phyloP scores from a whole-genome alignment of 2,329 filamentous ascomycete genomes.

The Venturia effusa region DNA sequence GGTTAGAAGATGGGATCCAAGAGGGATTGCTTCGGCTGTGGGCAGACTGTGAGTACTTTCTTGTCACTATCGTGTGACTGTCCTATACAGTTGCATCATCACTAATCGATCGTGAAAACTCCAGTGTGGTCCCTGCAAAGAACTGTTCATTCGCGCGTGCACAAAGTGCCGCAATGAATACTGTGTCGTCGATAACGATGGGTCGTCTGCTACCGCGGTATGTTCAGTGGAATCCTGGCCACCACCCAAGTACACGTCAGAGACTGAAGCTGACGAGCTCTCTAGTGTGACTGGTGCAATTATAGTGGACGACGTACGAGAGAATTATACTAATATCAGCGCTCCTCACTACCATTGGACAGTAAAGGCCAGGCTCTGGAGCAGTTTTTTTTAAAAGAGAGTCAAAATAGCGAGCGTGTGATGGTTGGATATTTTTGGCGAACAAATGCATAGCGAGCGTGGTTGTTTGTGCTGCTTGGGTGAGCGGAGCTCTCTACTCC shows the following conservation, averaged over 20 bases:
- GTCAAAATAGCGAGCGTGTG: not conserved
- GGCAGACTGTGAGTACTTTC: conserved; percentile 50
- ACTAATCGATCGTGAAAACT: conserved; percentile 1
- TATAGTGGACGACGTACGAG: conserved; percentile 25
- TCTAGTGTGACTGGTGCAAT: conserved; percentile 29
- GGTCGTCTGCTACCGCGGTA: conserved; percentile 54
- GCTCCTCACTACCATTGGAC: not conserved
- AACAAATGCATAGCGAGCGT: not conserved
- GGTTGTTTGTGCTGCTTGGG: not conserved
- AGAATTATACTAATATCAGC: conserved; percentile 21
- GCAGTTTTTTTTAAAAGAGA: not conserved
- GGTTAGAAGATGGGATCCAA: conserved; percentile 39
- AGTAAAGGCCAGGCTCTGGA: not conserved
- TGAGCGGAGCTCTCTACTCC: not conserved
- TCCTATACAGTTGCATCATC: not conserved
- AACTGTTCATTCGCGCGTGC: conserved; percentile 60
- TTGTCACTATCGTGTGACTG: not conserved
- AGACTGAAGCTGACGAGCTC: conserved; percentile 6
- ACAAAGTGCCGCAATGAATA: conserved; percentile 66
- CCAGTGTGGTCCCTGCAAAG: conserved; percentile 50
- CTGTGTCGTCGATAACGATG: conserved; percentile 74
- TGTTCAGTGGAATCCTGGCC: conserved; percentile 11
- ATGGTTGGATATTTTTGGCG: not conserved
- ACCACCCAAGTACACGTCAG: not conserved
- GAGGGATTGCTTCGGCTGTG: conserved; percentile 77